Base-by-base conservation (phyloP, 2,329 filamentous ascomycete species). In the Nemania abortiva region DNA sequence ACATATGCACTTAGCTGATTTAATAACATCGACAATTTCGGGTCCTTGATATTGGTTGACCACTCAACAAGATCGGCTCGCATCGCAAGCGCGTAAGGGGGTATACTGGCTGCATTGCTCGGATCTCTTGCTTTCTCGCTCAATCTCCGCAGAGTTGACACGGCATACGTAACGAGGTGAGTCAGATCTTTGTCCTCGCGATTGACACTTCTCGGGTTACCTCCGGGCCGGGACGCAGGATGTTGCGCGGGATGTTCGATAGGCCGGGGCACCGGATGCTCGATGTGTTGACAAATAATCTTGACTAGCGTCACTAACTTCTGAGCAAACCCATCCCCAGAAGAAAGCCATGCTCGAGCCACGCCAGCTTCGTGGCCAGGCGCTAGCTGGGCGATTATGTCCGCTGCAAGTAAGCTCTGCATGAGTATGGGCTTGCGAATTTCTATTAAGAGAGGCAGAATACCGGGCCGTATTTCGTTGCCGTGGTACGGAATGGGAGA, bases 391-490 rank as follows among this genome's bases (percentile, higher is more conserved):
- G 94, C 90, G 2, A 98, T 83, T 60, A 98, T 97, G 74, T 98
- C 95, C 0, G 94, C 95, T 1, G 94, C 92, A 6, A 98, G 85
- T 75, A 98, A 88, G 1, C 94, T 95, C 81, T 99, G 96, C 87
- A 97, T 96, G 11, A 99, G 83, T 75, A 94, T 91, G 0, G 96
- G 92, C 80, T 97, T 97, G 65, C 96, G 90, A 3, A 89, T 89
- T 78, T 98, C 94, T 5, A 96, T 88, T 5, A 94, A 86, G 0
- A 90, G 87, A 0, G 92, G 82, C 29, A 91, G 79, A 67, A 87
- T 87, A 1, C 87, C 85, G 18, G 88, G 86, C 45, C 90, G 88
- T 18, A 86, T 86, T 50, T 87, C 79, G 42, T 78, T 75, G 13
- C 77, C 79, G 68, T 87, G 85, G 50, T 95, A 93, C 0, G 96